Evolutionary conservation across 176 grass and related monocot genomes (phyloP), one percentile per base, ranked within the genome.

Genomic region (Hsuehochloa calcarea): DNA sequence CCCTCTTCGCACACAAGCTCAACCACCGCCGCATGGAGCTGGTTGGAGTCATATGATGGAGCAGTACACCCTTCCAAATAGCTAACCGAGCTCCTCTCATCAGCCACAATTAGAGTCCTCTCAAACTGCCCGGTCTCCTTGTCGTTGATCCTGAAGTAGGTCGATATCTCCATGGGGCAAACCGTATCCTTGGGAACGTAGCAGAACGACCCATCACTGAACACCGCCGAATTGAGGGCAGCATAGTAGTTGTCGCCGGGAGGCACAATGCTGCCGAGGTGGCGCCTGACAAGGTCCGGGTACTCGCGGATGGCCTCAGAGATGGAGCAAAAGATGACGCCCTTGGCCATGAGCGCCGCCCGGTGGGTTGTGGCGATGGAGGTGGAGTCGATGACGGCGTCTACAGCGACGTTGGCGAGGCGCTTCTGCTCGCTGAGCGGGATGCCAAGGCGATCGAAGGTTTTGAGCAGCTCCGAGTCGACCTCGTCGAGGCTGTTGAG

Each of bases 261-360:
- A 1, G 96, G 96, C 4, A 98, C 96, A 4, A 98, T 71, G 45
- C 72, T 86, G 10, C 96, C 96, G 22, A 98, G 83, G 56, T 98
- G 86, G 66, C 90, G 85, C 70, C 46, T 91, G 34, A 98, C 65
- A 5, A 95, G 84, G 45, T 98, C 93, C 22, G 96, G 96, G 77
- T 98, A 95, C 85, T 98, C 96, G 4, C 89, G 89, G 76, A 98
- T 81, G 69, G 96, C 96, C 49, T 98, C 96, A 29, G 96, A 98
- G 83, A 98, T 98, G 63, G 96, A 98, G 74, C 96, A 98, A 71
- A 98, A 98, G 52, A 98, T 95, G 73, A 98, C 91, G 73, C 96
- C 96, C 88, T 95, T 93, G 63, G 91, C 88, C 61, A 91, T 62
- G 56, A 98, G 93, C 34, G 86, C 93, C 69, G 87, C 78, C 6